Conservation (phyloP, 495 filamentous ascomycete genomes). For the Alectoria sarmentosa region DNA sequence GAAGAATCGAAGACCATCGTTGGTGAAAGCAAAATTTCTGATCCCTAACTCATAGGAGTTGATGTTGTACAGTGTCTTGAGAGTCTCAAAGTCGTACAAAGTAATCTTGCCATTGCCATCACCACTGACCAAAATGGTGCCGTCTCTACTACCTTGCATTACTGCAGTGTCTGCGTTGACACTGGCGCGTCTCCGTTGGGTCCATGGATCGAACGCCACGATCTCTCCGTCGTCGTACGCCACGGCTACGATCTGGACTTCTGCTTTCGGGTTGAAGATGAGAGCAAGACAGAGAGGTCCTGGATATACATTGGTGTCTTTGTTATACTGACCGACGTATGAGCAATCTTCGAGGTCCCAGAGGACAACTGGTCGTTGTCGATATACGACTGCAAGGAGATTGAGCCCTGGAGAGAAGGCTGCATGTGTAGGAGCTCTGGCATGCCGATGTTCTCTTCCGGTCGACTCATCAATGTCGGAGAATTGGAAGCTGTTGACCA, state of each 20-base stretch:
- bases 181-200: neutral
- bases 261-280: constrained; percentile 3
- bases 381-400: neutral
- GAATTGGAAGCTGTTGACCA: neutral
- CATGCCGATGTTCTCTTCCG: neutral
- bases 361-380: neutral
- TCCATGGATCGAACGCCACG: neutral
- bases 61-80: neutral
- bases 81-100: neutral
- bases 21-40: neutral
- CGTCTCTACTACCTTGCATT: neutral
- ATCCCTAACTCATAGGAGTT: neutral
- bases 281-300: neutral
- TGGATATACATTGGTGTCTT: neutral
- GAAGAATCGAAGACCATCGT: neutral
- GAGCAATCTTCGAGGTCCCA: neutral
- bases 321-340: neutral
- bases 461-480: neutral
- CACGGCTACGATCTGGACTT: neutral
- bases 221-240: neutral
- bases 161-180: neutral
- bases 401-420: neutral
- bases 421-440: neutral
- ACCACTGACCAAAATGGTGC: neutral
- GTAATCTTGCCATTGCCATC: neutral